Evolutionary conservation across 345 rosid species (phyloP), one percentile per base, ranked within the genome.

Genomic region (Eucalyptus microcorys): DNA sequence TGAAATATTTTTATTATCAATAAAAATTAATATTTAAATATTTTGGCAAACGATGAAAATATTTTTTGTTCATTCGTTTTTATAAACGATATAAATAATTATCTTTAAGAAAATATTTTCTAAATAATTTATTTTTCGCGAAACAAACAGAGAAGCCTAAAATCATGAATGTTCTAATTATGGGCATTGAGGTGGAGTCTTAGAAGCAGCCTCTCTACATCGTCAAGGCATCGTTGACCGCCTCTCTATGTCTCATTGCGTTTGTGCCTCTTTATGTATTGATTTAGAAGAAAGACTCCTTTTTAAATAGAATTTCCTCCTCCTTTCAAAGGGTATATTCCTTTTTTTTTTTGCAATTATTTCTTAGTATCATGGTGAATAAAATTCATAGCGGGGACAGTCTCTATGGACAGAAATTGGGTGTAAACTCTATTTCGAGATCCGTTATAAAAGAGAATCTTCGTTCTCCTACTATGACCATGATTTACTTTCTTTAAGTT

Each of bases 81-180:
- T 52, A 26, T 52, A 19, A 55, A 55, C 0, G 61, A 55, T 55
- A 55, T 55, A 55, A 2, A 55, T 0, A 0, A 55, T 55, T 14
- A 55, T 24, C 24, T 55, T 55, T 24, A 55, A 3, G 1, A 55
- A 55, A 55, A 55, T 24, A 22, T 55, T 55, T 24, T 55, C 3
- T 10, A 55, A 55, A 55, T 55, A 2, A 55, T 55, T 24, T 0
- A 55, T 24, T 55, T 55, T 55, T 10, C 0, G 1, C 1, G 61
- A 55, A 24, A 24, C 1, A 55, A 24, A 10, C 26, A 1, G 0
- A 7, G 7, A 0, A 7, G 7, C 30, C 1, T 24, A 64, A 64
- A 64, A 64, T 27, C 32, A 12, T 27, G 4, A 59, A 27, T 59
- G 4, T 59, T 59, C 68, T 59, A 30, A 3, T 27, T 59, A 59